Base-by-base conservation (phyloP, 2,329 filamentous ascomycete genomes). In the Talaromyces funiculosus region DNA sequence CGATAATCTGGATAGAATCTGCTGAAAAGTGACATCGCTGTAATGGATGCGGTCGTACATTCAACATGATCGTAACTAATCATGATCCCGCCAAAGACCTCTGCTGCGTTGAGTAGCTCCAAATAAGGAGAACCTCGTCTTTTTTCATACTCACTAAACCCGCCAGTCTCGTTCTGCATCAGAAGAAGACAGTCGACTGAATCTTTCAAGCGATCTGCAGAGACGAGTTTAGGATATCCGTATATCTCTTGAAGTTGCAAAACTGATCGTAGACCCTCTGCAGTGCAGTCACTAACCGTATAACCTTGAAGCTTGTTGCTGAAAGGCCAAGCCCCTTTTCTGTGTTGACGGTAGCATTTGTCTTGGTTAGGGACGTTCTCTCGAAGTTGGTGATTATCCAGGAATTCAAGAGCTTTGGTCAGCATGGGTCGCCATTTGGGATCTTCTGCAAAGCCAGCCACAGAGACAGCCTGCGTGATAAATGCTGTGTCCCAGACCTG, bases 21-120 rank as follows among this genome's bases (percentile, higher is more conserved):
- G 65, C 85, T 84, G 79, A 97, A 97, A 1, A 93, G 81, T 4
- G 88, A 89, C 20, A 99, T 80, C 0, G 90, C 92, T 1, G 90
- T 97, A 3, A 99, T 89, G 31, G 92, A 91, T 0, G 94, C 92
- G 2, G 94, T 97, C 0, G 94, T 99, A 79, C 94, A 99, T 75
- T 99, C 94, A 0, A 93, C 92, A 70, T 99, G 97, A 73, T 96
- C 91, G 73, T 99, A 99, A 71, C 97, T 93, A 58, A 99, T 88
- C 94, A 99, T 99, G 77, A 99, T 99, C 20, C 87, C 84, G 14
- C 91, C 92, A 73, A 99, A 99, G 0, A 99, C 92, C 73, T 99
- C 94, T 1, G 94, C 94, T 0, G 93, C 93, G 69, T 99, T 99
- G 45, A 99, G 83, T 72, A 87, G 82, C 74, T 99, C 94, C 66